Conservation (phyloP, 192 early-diverging fungal genomes). For the Backusella tuberculispora region DNA sequence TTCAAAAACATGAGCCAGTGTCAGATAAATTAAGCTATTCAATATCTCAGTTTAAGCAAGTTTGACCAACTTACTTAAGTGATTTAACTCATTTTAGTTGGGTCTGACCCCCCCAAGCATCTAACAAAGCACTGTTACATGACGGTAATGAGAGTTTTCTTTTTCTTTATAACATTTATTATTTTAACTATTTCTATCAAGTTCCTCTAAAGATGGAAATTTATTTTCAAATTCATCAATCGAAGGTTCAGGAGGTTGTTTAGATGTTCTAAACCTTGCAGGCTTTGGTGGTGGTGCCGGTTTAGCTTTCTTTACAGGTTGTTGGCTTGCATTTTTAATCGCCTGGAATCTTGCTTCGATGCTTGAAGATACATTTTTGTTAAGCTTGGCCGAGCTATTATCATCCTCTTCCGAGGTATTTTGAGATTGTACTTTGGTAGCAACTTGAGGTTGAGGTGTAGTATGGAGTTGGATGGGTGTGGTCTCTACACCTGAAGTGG, state of each 20-base stretch:
- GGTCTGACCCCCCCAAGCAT: too few species aligned
- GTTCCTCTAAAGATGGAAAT: conserved; percentile 36
- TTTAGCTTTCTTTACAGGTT: background rate
- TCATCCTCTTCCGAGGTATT: background rate
- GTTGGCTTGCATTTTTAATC: conserved; percentile 13
- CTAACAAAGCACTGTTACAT: too few species aligned
- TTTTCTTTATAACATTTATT: too few species aligned
- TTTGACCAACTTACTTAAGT: too few species aligned
- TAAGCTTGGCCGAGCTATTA: background rate
- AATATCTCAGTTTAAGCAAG: too few species aligned
- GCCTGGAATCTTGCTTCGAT: conserved; percentile 26
- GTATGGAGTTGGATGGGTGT: background rate
- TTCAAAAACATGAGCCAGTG: too few species aligned
- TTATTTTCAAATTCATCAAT: conserved; percentile 38
- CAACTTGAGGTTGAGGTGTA: background rate
- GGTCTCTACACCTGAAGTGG: background rate
- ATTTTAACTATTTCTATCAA: conserved; percentile 12
- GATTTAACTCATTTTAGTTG: too few species aligned
- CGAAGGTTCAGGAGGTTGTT: background rate
- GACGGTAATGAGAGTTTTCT: too few species aligned
- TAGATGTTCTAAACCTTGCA: conserved; percentile 37
- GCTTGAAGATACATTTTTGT: conserved; percentile 21
- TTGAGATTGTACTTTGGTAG: background rate
- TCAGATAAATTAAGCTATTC: too few species aligned
- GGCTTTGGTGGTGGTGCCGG: conserved; percentile 37